Evolutionary conservation across 495 filamentous ascomycete species (phyloP).

Genomic region (Xylaria acuta): DNA sequence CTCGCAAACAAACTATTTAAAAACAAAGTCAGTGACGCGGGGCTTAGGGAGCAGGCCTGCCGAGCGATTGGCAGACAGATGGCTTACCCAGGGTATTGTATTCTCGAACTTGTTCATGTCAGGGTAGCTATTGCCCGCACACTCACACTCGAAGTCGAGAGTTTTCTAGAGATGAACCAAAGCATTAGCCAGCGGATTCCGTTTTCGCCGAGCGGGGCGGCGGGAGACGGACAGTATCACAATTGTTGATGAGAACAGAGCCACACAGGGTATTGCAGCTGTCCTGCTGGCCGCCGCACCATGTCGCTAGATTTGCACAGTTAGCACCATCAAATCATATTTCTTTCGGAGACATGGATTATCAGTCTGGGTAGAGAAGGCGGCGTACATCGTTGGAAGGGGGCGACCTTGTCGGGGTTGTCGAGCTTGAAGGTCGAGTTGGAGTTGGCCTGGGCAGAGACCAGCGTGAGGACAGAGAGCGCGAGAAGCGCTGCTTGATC

Average conservation of each 20-base stretch:
- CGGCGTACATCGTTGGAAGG: constrained; percentile 30
- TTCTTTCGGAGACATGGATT: background rate
- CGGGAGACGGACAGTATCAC: constrained; percentile 39
- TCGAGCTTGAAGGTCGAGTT: constrained; percentile 46
- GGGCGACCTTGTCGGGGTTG: constrained; percentile 32
- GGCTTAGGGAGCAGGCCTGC: background rate
- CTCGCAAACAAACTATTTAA: constrained; percentile 45
- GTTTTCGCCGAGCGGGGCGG: background rate
- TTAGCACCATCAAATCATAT: constrained; percentile 20
- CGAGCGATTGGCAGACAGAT: background rate
- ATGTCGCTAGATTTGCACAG: constrained; percentile 36
- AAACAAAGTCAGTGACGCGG: constrained; percentile 15
- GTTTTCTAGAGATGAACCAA: constrained; percentile 26
- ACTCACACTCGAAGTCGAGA: constrained; percentile 45
- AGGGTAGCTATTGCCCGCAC: constrained; percentile 40
- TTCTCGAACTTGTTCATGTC: constrained; percentile 44
- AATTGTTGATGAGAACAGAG: constrained; percentile 35
- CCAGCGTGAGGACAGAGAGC: constrained; percentile 41
- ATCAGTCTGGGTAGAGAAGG: constrained; percentile 4
- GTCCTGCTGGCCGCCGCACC: constrained; percentile 43
- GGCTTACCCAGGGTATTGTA: constrained; percentile 45
- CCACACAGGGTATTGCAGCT: constrained; percentile 46
- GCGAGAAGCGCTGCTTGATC: constrained; percentile 39
- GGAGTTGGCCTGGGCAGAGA: constrained; percentile 41
- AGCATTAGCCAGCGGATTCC: background rate